These are phyloP conservation scores for Paramecium caudatum DNA, from an alignment of 73 alveolate genomes.

Conservation along the genomic window DNA sequence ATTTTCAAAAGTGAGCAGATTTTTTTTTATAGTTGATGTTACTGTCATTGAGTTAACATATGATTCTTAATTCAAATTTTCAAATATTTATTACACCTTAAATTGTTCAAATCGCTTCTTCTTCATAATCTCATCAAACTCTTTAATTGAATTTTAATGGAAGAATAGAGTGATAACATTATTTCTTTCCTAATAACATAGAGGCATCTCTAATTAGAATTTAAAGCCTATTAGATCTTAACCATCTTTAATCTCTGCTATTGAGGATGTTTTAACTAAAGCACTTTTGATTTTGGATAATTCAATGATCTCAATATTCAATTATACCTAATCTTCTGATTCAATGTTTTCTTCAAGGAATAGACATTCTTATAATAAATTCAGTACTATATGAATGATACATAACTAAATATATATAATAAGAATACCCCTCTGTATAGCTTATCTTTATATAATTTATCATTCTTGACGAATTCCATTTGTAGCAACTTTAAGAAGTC, in stretches of 20 bases:
- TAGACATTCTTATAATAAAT: not conserved
- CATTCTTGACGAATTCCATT: not conserved
- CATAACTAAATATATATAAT: not conserved
- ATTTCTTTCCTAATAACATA: not conserved
- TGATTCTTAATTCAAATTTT: too few relatives aligned
- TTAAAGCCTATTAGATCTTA: not conserved
- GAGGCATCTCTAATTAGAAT: not conserved
- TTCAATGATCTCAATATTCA: not conserved
- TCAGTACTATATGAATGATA: not conserved
- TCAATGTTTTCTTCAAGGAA: not conserved
- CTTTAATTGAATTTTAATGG: not conserved
- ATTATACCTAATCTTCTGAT: not conserved
- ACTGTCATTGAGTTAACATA: too few relatives aligned
- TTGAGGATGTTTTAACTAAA: not conserved
- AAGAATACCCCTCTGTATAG: conserved; percentile 40
- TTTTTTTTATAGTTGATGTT: not conserved
- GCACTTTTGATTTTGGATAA: not conserved
- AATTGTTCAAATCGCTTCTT: not conserved
- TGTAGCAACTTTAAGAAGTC: not conserved
- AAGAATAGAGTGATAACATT: not conserved
- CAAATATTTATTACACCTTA: not conserved
- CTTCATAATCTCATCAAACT: not conserved
- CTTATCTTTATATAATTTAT: not conserved
- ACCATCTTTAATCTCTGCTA: not conserved
- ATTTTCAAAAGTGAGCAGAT: not conserved